Evolutionary conservation across 1,139 yeast genomes (phyloP).

Genomic region (Pneumocystis murina): DNA sequence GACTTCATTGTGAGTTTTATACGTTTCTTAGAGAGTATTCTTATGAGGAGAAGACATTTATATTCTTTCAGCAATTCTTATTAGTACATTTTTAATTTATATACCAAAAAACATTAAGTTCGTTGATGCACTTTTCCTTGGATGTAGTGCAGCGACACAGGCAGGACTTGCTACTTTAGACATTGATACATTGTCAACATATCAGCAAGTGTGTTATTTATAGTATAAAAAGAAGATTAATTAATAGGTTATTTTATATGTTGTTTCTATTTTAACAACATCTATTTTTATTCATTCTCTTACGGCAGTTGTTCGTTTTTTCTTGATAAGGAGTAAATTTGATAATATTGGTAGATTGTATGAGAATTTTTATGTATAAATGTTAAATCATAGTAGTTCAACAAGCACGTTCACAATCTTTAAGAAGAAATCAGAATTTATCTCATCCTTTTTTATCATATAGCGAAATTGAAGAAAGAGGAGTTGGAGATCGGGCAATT

Average conservation of each 20-base stretch:
- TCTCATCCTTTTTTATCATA: neutral
- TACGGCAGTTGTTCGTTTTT: slow-evolving; percentile 62
- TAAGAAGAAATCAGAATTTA: neutral
- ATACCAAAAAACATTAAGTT: slow-evolving; percentile 30
- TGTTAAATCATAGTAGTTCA: slow-evolving; percentile 44
- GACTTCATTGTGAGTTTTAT: neutral
- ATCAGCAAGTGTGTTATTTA: slow-evolving; percentile 33
- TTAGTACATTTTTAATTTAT: neutral
- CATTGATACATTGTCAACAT: slow-evolving; percentile 43
- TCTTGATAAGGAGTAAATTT: slow-evolving; percentile 80
- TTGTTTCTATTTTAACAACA: slow-evolving; percentile 52
- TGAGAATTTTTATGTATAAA: neutral
- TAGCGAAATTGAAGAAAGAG: neutral
- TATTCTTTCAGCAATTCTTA: neutral
- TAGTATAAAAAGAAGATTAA: slow-evolving; percentile 5
- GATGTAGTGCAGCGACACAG: slow-evolving; percentile 69
- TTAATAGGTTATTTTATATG: slow-evolving; percentile 46
- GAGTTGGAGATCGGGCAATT: slow-evolving; percentile 11
- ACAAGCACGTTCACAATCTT: slow-evolving; percentile 25
- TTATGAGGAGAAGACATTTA: neutral
- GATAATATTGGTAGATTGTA: slow-evolving; percentile 50
- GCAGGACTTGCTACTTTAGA: slow-evolving; percentile 81
- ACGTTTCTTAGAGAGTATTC: neutral
- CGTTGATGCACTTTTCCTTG: slow-evolving; percentile 64
- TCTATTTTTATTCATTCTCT: slow-evolving; percentile 82